Conservation (phyloP, 140 eudicot genomes). For the Flaveria floridana region DNA sequence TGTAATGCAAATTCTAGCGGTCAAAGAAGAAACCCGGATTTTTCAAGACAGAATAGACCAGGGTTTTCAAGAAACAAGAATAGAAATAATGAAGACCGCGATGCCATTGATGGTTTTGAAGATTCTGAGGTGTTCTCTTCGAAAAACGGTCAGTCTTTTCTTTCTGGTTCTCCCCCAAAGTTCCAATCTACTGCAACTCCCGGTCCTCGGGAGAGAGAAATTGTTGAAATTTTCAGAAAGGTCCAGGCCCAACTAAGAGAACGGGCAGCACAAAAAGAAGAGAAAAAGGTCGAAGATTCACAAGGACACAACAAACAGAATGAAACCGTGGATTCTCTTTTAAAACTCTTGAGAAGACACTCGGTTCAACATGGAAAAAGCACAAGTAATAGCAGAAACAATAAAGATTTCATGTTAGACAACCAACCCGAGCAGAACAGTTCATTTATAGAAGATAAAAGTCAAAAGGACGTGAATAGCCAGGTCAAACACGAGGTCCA, state of each 20-base stretch:
- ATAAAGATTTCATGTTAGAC: constrained; percentile 44
- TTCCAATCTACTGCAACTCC: constrained; percentile 63
- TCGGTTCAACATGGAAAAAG: constrained; percentile 66
- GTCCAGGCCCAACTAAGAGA: constrained; percentile 86
- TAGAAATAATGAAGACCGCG: constrained; percentile 57
- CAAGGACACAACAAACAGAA: constrained; percentile 62
- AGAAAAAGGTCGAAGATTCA: constrained; percentile 57
- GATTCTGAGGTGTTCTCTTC: constrained; percentile 66
- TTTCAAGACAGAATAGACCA: constrained; percentile 59
- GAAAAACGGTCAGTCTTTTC: constrained; percentile 59
- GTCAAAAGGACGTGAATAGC: constrained; percentile 30
- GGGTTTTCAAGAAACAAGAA: constrained; percentile 61
- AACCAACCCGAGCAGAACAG: constrained; percentile 47
- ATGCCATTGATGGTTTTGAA: constrained; percentile 56
- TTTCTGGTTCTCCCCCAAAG: constrained; percentile 43
- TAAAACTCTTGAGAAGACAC: constrained; percentile 76
- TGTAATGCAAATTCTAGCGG: constrained; percentile 69
- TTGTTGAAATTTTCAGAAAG: constrained; percentile 72
- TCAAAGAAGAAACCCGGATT: constrained; percentile 74
- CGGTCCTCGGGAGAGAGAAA: constrained; percentile 76
- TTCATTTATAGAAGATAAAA: constrained; percentile 37
- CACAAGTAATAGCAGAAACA: constrained; percentile 37
- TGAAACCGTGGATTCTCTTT: constrained; percentile 78
- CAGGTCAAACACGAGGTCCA: constrained; percentile 34
- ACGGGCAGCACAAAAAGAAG: constrained; percentile 67